Base-by-base conservation (phyloP, 352 stramenopile species). In the Peronospora belbahrii region DNA sequence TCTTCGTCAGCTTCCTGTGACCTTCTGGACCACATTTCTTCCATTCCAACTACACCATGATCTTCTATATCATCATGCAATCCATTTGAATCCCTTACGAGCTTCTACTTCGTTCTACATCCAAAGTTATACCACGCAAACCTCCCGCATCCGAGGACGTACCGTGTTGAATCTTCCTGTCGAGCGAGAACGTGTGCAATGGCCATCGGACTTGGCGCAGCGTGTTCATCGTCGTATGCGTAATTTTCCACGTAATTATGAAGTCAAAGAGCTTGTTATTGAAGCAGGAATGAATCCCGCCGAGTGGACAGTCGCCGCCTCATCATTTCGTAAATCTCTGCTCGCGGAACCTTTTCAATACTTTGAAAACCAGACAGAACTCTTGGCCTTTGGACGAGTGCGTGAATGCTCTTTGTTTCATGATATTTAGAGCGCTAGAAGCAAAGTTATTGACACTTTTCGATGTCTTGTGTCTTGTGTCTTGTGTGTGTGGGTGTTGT, bases 161-260 rank as follows among this genome's bases (percentile, higher is more conserved):
- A 19, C 3, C 20, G 59, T 45, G 13, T 55, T 50, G 4, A 42
- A 7, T 15, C 13, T 22, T 13, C 23, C 27, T 2, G 31, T 25
- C 10, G 24, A 48, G 15, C 9, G 8, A 8, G 20, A 19, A 4
- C 13, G 14, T 27, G 37, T 64, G 27, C 52, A 46, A 17, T 82
- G 70, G 70, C 61, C 70, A 2, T 50, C 50, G 4, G 64, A 74
- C 1, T 40, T 76, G 37, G 61, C 50, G 40, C 68, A 64, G 41
- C 56, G 52, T 20, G 51, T 82, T 31, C 56, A 82, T 43, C 58
- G 70, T 44, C 48, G 62, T 3, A 68, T 82, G 52, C 57, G 61
- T 17, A 57, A 42, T n/a, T 86, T 90, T 52, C 73, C 75, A 36
- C 75, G 78, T 27, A 81, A 83, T 67, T 83, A 74, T 44, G 71